Conservation (phyloP, 202 grass and related monocot species). For the Saccharum hybrid region DNA sequence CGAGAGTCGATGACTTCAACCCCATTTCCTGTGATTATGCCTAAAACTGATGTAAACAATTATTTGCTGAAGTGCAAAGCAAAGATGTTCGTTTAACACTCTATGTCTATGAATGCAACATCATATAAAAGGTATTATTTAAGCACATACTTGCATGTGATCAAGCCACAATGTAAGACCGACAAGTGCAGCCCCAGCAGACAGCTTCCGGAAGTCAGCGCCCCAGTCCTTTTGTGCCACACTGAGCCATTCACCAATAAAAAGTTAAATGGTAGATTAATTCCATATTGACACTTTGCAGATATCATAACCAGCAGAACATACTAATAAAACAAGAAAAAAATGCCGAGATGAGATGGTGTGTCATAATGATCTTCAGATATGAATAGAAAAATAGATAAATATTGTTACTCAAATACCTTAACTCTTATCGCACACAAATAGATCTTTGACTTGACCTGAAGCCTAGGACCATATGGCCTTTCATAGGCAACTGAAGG, state of each 20-base stretch:
- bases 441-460: slow-evolving; percentile 30
- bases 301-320: slow-evolving; percentile 17
- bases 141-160: slow-evolving; percentile 84
- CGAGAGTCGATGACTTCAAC: neutral
- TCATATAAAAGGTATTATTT: neutral
- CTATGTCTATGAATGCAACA: slow-evolving; percentile 9
- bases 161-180: slow-evolving; percentile 96
- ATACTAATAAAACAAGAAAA: neutral
- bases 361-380: slow-evolving; percentile 32
- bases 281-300: neutral
- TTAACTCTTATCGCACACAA: neutral
- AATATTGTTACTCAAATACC: slow-evolving; percentile 22
- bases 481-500: neutral
- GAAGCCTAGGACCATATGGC: neutral
- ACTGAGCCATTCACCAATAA: slow-evolving; percentile 54
- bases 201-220: slow-evolving; percentile 84
- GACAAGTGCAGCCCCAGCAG: slow-evolving; percentile 84
- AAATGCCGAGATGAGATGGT: slow-evolving; percentile 1
- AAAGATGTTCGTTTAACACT: slow-evolving; percentile 9
- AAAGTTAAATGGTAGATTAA: slow-evolving; percentile 25
- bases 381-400: neutral
- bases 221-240: slow-evolving; percentile 85
- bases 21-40: neutral
- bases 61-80: slow-evolving; percentile 1
- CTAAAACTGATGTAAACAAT: neutral